phyloP scores from a whole-genome alignment of 2,329 filamentous ascomycete genomes.

The Diaporthe citri region DNA sequence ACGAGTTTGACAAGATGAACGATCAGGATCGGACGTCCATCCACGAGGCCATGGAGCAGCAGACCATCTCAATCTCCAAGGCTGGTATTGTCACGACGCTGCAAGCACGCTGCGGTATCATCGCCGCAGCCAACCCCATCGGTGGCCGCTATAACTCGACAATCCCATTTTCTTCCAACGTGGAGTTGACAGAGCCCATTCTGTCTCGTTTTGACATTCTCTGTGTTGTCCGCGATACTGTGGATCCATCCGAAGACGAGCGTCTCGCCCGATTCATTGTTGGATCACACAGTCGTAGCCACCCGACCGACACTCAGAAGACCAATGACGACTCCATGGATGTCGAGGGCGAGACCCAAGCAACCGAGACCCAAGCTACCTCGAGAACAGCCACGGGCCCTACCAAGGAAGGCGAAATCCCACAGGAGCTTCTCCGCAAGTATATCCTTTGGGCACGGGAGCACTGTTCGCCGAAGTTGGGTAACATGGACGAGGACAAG shows the following conservation, averaged over 20 bases:
- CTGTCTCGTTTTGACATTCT: slow-evolving; percentile 98
- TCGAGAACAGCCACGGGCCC: slow-evolving; percentile 41
- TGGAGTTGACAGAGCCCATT: slow-evolving; percentile 96
- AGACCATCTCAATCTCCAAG: slow-evolving; percentile 99
- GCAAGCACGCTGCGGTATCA: slow-evolving; percentile 94
- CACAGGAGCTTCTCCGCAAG: slow-evolving; percentile 91
- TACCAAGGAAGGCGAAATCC: slow-evolving; percentile 76
- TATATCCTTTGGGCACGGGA: slow-evolving; percentile 97
- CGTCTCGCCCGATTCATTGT: slow-evolving; percentile 95
- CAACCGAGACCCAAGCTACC: slow-evolving; percentile 47
- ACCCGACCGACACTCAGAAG: slow-evolving; percentile 67
- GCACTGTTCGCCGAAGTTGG: slow-evolving; percentile 89
- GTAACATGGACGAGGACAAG: slow-evolving; percentile 98
- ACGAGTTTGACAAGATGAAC: slow-evolving; percentile 99
- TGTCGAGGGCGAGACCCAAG: slow-evolving; percentile 65
- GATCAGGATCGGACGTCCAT: slow-evolving; percentile 98
- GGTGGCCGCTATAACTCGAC: slow-evolving; percentile 97
- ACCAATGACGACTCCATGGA: slow-evolving; percentile 68
- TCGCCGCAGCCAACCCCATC: slow-evolving; percentile 96
- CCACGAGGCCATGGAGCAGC: slow-evolving; percentile 99
- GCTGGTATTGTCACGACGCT: slow-evolving; percentile 98
- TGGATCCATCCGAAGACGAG: slow-evolving; percentile 93
- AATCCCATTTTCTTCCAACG: slow-evolving; percentile 94
- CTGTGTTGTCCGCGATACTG: slow-evolving; percentile 94
- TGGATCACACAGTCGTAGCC: slow-evolving; percentile 91